Evolutionary conservation across 2,329 filamentous ascomycete species (phyloP).

Genomic region (Clarireedia hainanense): DNA sequence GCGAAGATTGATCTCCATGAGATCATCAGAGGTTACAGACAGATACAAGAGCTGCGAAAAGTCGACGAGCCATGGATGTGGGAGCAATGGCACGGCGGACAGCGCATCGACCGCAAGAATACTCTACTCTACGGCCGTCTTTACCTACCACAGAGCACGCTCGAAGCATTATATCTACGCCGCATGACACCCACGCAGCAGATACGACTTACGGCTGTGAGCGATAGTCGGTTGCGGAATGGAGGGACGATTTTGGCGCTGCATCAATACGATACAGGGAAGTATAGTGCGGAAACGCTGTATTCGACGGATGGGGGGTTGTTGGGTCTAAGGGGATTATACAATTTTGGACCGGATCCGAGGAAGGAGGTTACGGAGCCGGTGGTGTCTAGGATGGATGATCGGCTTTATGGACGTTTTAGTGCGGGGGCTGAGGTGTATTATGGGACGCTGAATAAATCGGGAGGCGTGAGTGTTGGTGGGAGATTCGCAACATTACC

Average conservation of each 20-base stretch:
- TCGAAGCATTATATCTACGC: slow-evolving; percentile 79
- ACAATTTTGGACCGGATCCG: slow-evolving; percentile 67
- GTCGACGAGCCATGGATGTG: slow-evolving; percentile 43
- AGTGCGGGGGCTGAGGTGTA: slow-evolving; percentile 90
- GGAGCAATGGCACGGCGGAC: slow-evolving; percentile 46
- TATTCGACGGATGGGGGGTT: slow-evolving; percentile 89
- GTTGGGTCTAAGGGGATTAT: slow-evolving; percentile 78
- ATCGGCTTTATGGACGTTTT: slow-evolving; percentile 70
- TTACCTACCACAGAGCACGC: slow-evolving; percentile 74
- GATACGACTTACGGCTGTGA: slow-evolving; percentile 72
- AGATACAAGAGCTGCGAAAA: slow-evolving; percentile 58
- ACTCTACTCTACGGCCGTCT: slow-evolving; percentile 69
- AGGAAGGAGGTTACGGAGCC: slow-evolving; percentile 20
- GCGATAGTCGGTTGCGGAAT: slow-evolving; percentile 61
- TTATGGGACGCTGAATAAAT: slow-evolving; percentile 91
- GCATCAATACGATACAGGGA: slow-evolving; percentile 75
- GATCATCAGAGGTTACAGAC: slow-evolving; percentile 75
- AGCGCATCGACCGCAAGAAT: slow-evolving; percentile 41
- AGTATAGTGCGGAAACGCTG: slow-evolving; percentile 82
- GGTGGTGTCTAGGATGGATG: slow-evolving; percentile 30
- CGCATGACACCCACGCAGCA: slow-evolving; percentile 71
- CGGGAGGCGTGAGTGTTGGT: slow-evolving; percentile 82
- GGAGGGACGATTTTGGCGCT: slow-evolving; percentile 69
- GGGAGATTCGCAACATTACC: slow-evolving; percentile 84
- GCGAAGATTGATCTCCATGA: slow-evolving; percentile 67